A percentile compares a stretch with the other conserved stretches of the same genome.
Conservation (phyloP, 495 filamentous ascomycete genomes). For the Parmelia sp. region DNA sequence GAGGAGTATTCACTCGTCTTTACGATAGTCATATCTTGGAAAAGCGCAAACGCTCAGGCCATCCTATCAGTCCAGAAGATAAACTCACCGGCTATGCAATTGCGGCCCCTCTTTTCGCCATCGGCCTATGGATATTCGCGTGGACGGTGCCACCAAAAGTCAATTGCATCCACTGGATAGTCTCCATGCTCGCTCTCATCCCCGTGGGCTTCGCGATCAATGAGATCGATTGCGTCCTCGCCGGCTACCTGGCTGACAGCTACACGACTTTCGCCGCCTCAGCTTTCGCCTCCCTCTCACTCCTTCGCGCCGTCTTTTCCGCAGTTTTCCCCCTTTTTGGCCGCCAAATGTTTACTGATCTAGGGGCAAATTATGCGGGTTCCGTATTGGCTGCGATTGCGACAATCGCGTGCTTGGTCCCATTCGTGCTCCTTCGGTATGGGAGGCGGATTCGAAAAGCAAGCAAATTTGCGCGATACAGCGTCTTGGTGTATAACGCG, state of each 20-base stretch:
- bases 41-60: constrained; percentile 26
- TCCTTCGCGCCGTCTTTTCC: constrained; percentile 40
- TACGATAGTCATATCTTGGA: constrained; percentile 36
- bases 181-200: constrained; percentile 38
- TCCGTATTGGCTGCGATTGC: constrained; percentile 42
- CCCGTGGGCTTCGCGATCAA: constrained; percentile 46
- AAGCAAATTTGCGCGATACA: constrained; percentile 46
- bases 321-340: constrained; percentile 45
- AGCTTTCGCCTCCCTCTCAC: constrained; percentile 43
- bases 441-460: constrained; percentile 38
- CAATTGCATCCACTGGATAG: constrained; percentile 36
- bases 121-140: constrained; percentile 47
- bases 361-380: constrained; percentile 42
- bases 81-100: constrained; percentile 44
- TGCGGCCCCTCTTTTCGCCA: constrained; percentile 41
- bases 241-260: constrained; percentile 48
- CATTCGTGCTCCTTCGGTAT: constrained; percentile 40
- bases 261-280: constrained; percentile 48
- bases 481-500: too few relatives aligned
- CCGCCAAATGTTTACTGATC: constrained; percentile 36
- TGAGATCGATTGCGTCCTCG: constrained; percentile 44
- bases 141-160: constrained; percentile 44
- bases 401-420: constrained; percentile 40
- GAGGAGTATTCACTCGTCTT: constrained; percentile 40
- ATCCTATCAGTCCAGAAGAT: constrained; percentile 40